Percentiles rank a stretch among this genome's conserved stretches.
Evolutionary conservation across 805 yeast genomes (phyloP).

Genomic region (Kodamaea kakaduensis): DNA sequence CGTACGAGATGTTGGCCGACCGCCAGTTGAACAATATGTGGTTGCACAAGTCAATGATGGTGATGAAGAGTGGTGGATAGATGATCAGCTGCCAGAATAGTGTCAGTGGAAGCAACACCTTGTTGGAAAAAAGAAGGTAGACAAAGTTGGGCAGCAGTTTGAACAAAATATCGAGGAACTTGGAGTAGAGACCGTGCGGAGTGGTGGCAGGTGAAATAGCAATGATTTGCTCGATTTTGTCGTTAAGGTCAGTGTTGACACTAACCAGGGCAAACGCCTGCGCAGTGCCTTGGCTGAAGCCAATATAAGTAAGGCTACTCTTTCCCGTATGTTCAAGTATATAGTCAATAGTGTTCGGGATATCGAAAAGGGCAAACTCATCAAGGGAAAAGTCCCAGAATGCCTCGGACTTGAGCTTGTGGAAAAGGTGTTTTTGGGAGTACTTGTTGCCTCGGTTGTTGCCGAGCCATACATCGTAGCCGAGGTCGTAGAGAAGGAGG

Average conservation of each 20-base stretch:
- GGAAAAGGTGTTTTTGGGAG: slow-evolving; percentile 66
- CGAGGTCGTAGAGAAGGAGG: slow-evolving; percentile 68
- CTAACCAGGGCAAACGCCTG: slow-evolving; percentile 85
- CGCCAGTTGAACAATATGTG: slow-evolving; percentile 75
- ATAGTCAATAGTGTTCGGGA: slow-evolving; percentile 78
- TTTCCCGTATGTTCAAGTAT: slow-evolving; percentile 49
- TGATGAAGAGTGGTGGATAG: slow-evolving; percentile 71
- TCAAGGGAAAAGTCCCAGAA: slow-evolving; percentile 93
- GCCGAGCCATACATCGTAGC: slow-evolving; percentile 94
- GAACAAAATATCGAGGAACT: slow-evolving; percentile 68
- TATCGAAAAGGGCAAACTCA: slow-evolving; percentile 87
- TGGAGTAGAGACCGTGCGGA: slow-evolving; percentile 78
- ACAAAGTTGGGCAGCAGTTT: slow-evolving; percentile 73
- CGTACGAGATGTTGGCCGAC: slow-evolving; percentile 60
- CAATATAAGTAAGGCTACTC: slow-evolving; percentile 60
- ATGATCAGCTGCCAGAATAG: slow-evolving; percentile 74
- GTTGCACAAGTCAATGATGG: slow-evolving; percentile 68
- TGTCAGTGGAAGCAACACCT: slow-evolving; percentile 72
- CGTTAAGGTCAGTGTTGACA: slow-evolving; percentile 57
- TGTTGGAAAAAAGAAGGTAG: slow-evolving; percentile 67
- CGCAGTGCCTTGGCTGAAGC: slow-evolving; percentile 92
- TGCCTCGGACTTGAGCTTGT: slow-evolving; percentile 33
- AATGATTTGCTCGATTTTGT: slow-evolving; percentile 53
- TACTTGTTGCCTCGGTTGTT: slow-evolving; percentile 92
- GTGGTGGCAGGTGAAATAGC: slow-evolving; percentile 95